phyloP scores from a whole-genome alignment of 192 early-diverging fungal species.

The Linnemannia zychae region DNA sequence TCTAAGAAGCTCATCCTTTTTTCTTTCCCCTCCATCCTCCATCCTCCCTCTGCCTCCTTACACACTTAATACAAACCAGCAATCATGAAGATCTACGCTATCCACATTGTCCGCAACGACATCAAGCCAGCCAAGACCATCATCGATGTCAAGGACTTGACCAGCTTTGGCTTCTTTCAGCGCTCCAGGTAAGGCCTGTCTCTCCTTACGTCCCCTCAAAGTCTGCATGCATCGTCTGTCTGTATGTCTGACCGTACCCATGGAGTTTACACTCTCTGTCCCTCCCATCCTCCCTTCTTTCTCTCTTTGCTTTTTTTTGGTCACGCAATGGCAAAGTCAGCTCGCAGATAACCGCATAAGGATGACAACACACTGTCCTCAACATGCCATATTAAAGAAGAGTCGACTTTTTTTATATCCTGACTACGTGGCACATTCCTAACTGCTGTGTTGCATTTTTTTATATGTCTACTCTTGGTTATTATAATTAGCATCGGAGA shows the following conservation, averaged over 20 bases:
- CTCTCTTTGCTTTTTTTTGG: not conserved
- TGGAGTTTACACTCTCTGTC: not conserved
- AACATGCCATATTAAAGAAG: not conserved
- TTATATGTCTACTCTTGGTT: not conserved
- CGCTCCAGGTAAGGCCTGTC: slow-evolving; percentile 72
- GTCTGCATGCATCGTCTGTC: not conserved
- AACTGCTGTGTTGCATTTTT: slow-evolving; percentile 4
- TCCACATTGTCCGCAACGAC: slow-evolving; percentile 61
- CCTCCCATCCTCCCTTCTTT: too few species aligned
- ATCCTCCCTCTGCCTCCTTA: not conserved
- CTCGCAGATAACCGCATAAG: not conserved
- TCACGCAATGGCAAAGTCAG: not conserved
- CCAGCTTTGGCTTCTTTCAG: slow-evolving; percentile 89
- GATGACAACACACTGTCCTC: not conserved
- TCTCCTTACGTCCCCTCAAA: not conserved
- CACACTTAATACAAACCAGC: not conserved
- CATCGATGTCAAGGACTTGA: slow-evolving; percentile 77
- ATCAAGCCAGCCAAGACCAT: slow-evolving; percentile 65
- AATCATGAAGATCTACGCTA: slow-evolving; percentile 69
- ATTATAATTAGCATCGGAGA: slow-evolving; percentile 76
- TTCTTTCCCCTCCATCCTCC: not conserved
- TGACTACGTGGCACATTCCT: not conserved
- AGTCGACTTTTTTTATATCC: not conserved
- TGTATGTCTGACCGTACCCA: not conserved
- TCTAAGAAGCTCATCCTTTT: not conserved